phyloP scores from a whole-genome alignment of 768 basidiomycete genomes.

The Candolleomyces efflorescens region DNA sequence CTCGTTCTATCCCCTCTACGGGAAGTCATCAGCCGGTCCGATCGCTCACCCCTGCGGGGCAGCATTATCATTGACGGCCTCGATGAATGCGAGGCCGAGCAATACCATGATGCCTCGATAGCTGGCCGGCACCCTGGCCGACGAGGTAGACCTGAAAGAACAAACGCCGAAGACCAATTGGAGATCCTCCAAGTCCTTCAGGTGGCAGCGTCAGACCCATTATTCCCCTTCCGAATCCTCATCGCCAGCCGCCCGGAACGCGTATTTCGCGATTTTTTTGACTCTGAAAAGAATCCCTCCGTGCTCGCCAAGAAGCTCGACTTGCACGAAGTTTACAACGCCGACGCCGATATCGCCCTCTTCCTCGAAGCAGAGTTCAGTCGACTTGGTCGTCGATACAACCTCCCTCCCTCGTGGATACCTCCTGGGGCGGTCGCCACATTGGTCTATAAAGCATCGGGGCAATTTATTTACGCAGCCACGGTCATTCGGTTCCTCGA shows the following conservation, averaged over 20 bases:
- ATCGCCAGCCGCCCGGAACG: constrained; percentile 8
- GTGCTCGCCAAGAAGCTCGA: neutral
- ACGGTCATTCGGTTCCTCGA: constrained; percentile 11
- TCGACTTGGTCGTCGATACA: neutral
- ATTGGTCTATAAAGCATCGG: neutral
- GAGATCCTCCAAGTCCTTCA: constrained; percentile 5
- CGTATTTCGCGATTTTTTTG: neutral
- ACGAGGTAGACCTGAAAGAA: neutral
- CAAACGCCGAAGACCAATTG: neutral
- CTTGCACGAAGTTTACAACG: constrained; percentile 2
- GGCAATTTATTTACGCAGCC: constrained; percentile 16
- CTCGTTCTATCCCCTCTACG: too few relatives aligned
- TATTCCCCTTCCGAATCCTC: constrained; percentile 1
- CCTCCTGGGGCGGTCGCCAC: neutral
- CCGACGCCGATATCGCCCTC: neutral
- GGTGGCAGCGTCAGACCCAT: neutral
- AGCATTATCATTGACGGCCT: constrained; percentile 10
- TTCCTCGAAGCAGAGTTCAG: neutral
- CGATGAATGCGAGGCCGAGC: constrained; percentile 5
- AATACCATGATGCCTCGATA: neutral
- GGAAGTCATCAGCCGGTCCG: too few relatives aligned
- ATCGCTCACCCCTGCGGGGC: too few relatives aligned
- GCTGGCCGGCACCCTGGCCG: neutral
- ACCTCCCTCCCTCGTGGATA: constrained; percentile 6
- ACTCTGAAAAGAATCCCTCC: neutral